Conservation (phyloP, 1,284 basidiomycete species). For the Pseudozyma hubeiensis region DNA sequence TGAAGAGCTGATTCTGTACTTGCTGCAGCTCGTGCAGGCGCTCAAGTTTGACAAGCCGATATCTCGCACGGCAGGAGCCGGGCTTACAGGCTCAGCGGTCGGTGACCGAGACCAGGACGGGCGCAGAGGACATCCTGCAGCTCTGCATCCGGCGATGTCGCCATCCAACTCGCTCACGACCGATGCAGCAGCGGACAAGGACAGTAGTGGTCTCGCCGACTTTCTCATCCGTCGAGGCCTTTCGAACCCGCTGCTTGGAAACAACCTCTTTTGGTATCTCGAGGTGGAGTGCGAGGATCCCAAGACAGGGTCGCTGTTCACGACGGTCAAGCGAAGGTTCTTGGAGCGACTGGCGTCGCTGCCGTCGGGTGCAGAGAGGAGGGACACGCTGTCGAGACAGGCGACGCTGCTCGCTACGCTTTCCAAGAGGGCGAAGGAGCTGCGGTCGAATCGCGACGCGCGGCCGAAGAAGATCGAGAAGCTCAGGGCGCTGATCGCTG, state of each 20-base stretch:
- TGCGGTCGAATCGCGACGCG: conserved; percentile 89
- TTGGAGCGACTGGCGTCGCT: conserved; percentile 73
- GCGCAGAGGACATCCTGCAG: conserved; percentile 4
- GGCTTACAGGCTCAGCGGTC: conserved; percentile 17
- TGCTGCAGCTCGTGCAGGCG: conserved; percentile 95
- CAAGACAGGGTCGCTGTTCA: conserved; percentile 87
- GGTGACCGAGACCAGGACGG: conserved; percentile 23
- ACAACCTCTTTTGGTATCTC: conserved; percentile 95
- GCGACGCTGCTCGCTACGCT: conserved; percentile 81
- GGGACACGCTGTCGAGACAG: conserved; percentile 71
- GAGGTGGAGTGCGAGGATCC: conserved; percentile 88
- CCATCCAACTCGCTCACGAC: conserved; percentile 21
- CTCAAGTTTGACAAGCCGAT: conserved; percentile 75
- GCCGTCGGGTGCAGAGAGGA: conserved; percentile 14
- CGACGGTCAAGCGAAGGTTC: conserved; percentile 86
- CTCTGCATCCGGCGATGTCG: conserved; percentile 22
- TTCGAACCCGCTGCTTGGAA: conserved; percentile 84
- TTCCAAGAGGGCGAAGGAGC: conserved; percentile 83
- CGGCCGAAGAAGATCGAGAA: conserved; percentile 98
- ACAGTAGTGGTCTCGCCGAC: conserved; percentile 48
- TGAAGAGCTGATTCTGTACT: conserved; percentile 93
- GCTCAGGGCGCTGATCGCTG: conserved; percentile 82
- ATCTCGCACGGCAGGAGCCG: conserved; percentile 11
- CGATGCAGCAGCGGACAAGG: conserved; percentile 5
- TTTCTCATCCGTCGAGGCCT: conserved; percentile 90